Base-by-base conservation (phyloP, 2,329 filamentous ascomycete genomes). In the Pyrenophora teres region DNA sequence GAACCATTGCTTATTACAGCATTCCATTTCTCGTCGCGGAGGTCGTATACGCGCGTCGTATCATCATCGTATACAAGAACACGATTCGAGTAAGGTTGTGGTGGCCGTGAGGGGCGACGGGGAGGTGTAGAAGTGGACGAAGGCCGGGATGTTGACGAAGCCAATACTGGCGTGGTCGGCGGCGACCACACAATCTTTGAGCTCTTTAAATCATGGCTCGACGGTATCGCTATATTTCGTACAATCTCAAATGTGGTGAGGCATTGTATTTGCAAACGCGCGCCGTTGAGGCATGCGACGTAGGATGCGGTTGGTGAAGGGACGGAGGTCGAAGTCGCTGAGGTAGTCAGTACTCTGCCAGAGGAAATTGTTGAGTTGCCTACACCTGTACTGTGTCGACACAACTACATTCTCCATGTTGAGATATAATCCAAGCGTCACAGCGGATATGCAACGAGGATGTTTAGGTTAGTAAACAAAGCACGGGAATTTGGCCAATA, bases 1-100 rank as follows among this genome's bases (percentile, higher is more conserved):
- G 71, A 76, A 19, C 79, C 79, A 63, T 81, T 81, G 46, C 73
- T 75, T 25, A 82, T 73, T 1, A 71, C 68, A 3, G 78, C 75
- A 16, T 64, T 72, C 68, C 76, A 77, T 50, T 71, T 70, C 1
- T 71, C 57, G 46, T 79, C 74, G 2, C 72, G 58, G 19, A 80
- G 59, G 44, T 79, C 75, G 50, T 75, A 75, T 3, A 80, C 69
- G 7, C 73, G 69, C 5, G 76, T 70, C 7, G 62, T 70, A 18
- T 72, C 69, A 18, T 74, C 70, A 52, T 76, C 72, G 45, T 71
- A 65, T 6, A 78, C 57, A 19, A 79, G 70, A 21, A 79, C 50
- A 46, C 76, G 75, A 27, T 69, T 66, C 16, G 73, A 74, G 43
- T 32, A 33, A 8, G 58, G 44, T 8, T 49, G 40, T 16, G 40